Percentiles rank a stretch among this genome's conserved stretches.
These are phyloP conservation scores for Gossypium bickii DNA, from an alignment of 345 rosid genomes.

Conservation along the genomic window DNA sequence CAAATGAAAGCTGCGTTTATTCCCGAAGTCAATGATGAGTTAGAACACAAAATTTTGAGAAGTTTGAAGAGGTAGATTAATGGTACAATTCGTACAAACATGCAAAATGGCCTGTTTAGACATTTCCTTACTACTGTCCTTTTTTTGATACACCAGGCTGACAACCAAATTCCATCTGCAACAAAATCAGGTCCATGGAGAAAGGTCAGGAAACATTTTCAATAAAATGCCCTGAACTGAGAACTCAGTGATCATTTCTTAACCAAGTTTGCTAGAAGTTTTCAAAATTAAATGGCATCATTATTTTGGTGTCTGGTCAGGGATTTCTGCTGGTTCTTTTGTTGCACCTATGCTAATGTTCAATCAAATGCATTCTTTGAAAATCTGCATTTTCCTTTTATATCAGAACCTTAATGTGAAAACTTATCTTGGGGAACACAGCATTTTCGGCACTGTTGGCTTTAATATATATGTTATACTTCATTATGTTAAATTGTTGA, in stretches of 20 bases:
- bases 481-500: not conserved
- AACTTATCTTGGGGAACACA: not conserved
- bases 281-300: not conserved
- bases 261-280: constrained; percentile 4
- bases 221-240: not conserved
- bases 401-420: not conserved
- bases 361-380: not conserved
- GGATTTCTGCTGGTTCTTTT: not conserved
- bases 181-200: constrained; percentile 84
- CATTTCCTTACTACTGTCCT: not conserved
- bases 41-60: constrained; percentile 98
- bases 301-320: not conserved
- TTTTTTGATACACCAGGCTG: constrained; percentile 45
- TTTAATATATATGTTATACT: not conserved
- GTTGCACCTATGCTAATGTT: not conserved
- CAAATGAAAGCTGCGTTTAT: constrained; percentile 91
- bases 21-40: constrained; percentile 92
- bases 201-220: constrained; percentile 44
- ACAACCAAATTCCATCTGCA: constrained; percentile 46
- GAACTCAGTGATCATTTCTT: not conserved
- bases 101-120: constrained; percentile 1
- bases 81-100: constrained; percentile 6
- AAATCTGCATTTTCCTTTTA: not conserved
- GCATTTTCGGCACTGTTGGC: not conserved
- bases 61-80: constrained; percentile 82